phyloP scores from a whole-genome alignment of 257 asterid genomes.

The Gentiana straminea region DNA sequence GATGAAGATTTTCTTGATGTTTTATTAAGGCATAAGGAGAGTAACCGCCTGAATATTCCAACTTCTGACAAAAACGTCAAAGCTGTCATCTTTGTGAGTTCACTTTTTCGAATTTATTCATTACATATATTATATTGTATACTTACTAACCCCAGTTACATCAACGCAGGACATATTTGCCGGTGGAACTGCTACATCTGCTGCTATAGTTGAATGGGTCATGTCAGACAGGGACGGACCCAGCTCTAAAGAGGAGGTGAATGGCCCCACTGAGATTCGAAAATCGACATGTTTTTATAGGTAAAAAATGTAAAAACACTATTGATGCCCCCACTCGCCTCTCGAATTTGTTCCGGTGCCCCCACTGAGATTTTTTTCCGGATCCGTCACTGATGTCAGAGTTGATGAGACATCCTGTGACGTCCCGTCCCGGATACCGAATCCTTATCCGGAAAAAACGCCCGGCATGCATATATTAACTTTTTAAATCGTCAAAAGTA shows the following conservation, averaged over 20 bases:
- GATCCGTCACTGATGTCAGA: neutral
- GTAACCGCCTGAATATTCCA: neutral
- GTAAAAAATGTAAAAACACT: no score
- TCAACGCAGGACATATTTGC: neutral
- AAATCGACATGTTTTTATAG: no score
- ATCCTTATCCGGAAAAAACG: no score
- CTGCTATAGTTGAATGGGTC: neutral
- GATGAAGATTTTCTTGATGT: slow-evolving; percentile 2
- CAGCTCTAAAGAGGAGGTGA: no score
- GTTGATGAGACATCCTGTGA: neutral
- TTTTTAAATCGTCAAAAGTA: no score
- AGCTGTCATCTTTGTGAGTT: slow-evolving; percentile 2
- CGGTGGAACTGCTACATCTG: neutral
- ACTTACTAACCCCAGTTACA: neutral
- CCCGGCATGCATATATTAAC: no score
- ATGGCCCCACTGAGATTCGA: no score
- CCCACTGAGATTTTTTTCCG: no score
- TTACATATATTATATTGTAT: no score
- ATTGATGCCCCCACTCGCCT: no score
- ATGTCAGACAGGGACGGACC: neutral
- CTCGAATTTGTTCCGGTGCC: no score
- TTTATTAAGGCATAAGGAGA: slow-evolving; percentile 3
- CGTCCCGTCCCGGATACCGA: no score
- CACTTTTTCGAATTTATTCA: neutral
- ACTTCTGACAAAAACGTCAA: slow-evolving; percentile 5